Evolutionary conservation across 2,329 filamentous ascomycete species (phyloP).

Genomic region (Lasiodiplodia gonubiensis): DNA sequence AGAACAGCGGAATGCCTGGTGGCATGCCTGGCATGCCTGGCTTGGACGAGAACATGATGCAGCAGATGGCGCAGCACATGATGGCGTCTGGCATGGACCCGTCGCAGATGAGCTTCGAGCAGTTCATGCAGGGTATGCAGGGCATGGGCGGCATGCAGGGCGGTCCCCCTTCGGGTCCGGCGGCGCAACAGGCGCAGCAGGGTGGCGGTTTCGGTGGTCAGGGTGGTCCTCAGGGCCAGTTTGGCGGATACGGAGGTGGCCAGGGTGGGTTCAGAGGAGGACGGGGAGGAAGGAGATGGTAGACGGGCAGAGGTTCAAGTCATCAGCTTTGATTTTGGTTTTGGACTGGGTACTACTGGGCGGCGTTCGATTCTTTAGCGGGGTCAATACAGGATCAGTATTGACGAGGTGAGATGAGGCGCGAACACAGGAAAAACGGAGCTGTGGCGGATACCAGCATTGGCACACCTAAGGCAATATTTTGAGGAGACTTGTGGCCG

Average conservation of each 20-base stretch:
- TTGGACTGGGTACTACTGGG: conserved; percentile 1
- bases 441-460: neutral
- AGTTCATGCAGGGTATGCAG: conserved; percentile 61
- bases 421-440: neutral
- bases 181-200: conserved; percentile 24
- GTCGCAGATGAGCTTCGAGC: conserved; percentile 58
- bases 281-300: conserved; percentile 26
- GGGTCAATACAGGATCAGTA: neutral
- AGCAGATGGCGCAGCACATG: conserved; percentile 63
- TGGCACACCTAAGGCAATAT: neutral
- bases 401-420: conserved; percentile 4
- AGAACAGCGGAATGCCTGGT: conserved; percentile 31
- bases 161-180: conserved; percentile 26
- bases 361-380: conserved; percentile 6
- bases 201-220: conserved; percentile 19
- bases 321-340: neutral
- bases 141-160: conserved; percentile 35
- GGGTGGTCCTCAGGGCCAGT: conserved; percentile 23
- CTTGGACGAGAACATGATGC: conserved; percentile 63
- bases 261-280: conserved; percentile 28
- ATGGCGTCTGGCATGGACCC: conserved; percentile 61
- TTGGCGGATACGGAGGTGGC: conserved; percentile 21
- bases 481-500: neutral
- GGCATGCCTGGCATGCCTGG: conserved; percentile 48
- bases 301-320: neutral